Conservation (phyloP, 192 early-diverging fungal genomes). For the Thamnidium elegans region DNA sequence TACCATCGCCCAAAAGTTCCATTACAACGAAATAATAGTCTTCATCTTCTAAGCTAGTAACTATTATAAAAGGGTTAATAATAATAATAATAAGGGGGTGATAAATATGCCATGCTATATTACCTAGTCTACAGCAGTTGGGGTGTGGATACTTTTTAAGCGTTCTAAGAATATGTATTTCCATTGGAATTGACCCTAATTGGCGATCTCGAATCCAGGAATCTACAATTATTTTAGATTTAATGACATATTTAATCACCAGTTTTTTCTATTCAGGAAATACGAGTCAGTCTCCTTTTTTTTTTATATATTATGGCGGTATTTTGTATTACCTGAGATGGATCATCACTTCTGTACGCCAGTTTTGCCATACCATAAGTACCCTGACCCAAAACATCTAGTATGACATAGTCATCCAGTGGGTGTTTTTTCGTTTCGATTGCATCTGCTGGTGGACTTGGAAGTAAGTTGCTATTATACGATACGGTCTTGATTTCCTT, state of each 20-base stretch:
- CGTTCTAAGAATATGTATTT: slow-evolving; percentile 67
- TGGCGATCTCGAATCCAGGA: slow-evolving; percentile 49
- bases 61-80: slow-evolving; percentile 6
- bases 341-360: slow-evolving; percentile 52
- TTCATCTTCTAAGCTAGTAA: slow-evolving; percentile 69
- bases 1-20: slow-evolving; percentile 46
- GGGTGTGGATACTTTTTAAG: slow-evolving; percentile 20
- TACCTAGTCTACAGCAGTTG: slow-evolving; percentile 19
- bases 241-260: background rate
- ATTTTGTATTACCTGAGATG: slow-evolving; percentile 34
- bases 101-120: slow-evolving; percentile 11
- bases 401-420: slow-evolving; percentile 52
- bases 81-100: slow-evolving; percentile 40
- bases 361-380: slow-evolving; percentile 68
- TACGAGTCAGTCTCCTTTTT: too few species aligned
- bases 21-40: slow-evolving; percentile 65
- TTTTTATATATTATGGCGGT: too few species aligned
- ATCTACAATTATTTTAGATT: slow-evolving; percentile 21
- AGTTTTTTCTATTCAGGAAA: background rate
- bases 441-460: background rate
- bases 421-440: background rate
- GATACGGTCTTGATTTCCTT: too few species aligned
- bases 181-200: slow-evolving; percentile 62
- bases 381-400: slow-evolving; percentile 60
- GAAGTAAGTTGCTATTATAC: too few species aligned